Conservation (phyloP, 257 asterid genomes). For the Prunella vulgaris region DNA sequence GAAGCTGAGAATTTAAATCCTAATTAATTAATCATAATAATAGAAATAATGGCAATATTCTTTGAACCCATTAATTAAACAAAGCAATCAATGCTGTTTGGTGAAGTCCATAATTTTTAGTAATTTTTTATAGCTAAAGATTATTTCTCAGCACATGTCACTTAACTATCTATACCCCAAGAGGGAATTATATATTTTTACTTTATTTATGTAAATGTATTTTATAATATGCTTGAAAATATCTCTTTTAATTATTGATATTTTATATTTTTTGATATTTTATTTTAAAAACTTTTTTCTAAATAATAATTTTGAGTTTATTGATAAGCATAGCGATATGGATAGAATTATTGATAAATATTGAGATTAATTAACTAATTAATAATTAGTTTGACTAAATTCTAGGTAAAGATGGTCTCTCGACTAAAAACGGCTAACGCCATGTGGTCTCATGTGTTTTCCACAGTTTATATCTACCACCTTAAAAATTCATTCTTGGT, state of each 20-base stretch:
- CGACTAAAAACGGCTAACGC: conserved; percentile 39
- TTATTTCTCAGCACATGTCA: conserved; percentile 34
- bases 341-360: background rate
- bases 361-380: background rate
- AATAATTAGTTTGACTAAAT: conserved; percentile 37
- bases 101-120: conserved; percentile 24
- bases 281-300: too few relatives aligned
- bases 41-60: conserved; percentile 24
- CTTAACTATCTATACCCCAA: conserved; percentile 12
- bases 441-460: conserved; percentile 76
- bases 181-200: background rate
- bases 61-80: conserved; percentile 23
- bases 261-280: too few relatives aligned
- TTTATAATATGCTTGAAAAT: too few relatives aligned
- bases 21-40: background rate
- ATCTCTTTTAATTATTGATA: too few relatives aligned
- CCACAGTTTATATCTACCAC: conserved; percentile 12
- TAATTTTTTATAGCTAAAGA: background rate
- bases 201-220: background rate
- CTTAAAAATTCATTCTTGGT: conserved; percentile 18
- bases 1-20: conserved; percentile 9
- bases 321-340: background rate
- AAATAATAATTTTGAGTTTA: too few relatives aligned
- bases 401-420: conserved; percentile 10
- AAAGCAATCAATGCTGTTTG: conserved; percentile 26